These are phyloP conservation scores for Parafenestella ontariensis DNA, from an alignment of 2,329 filamentous ascomycete genomes.

Conservation along the genomic window DNA sequence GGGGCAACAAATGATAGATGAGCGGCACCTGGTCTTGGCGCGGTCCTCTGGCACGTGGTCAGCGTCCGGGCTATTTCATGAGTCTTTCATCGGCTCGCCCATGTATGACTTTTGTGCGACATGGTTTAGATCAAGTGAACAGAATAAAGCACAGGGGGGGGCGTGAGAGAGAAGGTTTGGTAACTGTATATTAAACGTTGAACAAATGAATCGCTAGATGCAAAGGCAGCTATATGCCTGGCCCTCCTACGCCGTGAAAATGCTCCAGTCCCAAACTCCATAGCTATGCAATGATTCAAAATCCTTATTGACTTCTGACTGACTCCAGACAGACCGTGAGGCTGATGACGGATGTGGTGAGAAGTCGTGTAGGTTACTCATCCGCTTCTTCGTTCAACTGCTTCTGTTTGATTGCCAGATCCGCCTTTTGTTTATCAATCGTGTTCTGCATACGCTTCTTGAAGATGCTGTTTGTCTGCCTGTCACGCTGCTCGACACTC, in stretches of 20 bases:
- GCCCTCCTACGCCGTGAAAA: slow-evolving; percentile 6
- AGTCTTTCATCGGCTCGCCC: too few relatives aligned
- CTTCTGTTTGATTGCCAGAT: slow-evolving; percentile 63
- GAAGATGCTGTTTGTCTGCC: slow-evolving; percentile 57
- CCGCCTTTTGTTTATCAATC: slow-evolving; percentile 54
- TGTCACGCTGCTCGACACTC: slow-evolving; percentile 52
- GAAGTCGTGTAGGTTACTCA: slow-evolving; percentile 10
- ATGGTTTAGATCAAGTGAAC: too few relatives aligned
- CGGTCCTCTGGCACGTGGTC: background rate
- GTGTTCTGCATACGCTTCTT: slow-evolving; percentile 58
- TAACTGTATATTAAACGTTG: too few relatives aligned
- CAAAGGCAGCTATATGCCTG: background rate
- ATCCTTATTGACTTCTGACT: background rate
- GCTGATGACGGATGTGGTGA: too few relatives aligned
- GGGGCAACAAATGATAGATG: slow-evolving; percentile 16
- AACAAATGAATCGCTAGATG: background rate
- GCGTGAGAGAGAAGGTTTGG: too few relatives aligned
- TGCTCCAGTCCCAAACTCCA: slow-evolving; percentile 6
- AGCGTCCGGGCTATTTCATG: too few relatives aligned
- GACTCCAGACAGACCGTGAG: background rate
- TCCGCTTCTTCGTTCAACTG: slow-evolving; percentile 45
- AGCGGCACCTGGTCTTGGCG: background rate
- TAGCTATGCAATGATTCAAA: slow-evolving; percentile 3
- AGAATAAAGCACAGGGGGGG: too few relatives aligned
- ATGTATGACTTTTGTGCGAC: too few relatives aligned